phyloP scores from a whole-genome alignment of 805 yeast genomes.

The Lipomyces japonicus region DNA sequence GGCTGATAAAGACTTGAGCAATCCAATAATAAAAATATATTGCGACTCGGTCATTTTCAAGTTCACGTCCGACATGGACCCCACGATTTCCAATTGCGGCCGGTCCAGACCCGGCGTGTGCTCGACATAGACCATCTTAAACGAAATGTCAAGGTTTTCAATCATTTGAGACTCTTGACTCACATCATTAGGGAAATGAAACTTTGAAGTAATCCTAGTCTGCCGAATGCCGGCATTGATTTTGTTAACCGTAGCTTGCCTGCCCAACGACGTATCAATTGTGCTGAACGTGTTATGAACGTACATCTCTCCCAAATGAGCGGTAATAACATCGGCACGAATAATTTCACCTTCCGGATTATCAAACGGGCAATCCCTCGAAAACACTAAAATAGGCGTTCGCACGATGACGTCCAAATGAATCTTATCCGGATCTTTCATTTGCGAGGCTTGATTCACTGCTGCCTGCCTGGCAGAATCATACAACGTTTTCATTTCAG shows the following conservation, averaged over 20 bases:
- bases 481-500: constrained; percentile 80
- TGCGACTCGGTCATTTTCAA: constrained; percentile 31
- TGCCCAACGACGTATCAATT: constrained; percentile 30
- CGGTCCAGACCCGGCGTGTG: constrained; percentile 27
- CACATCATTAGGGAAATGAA: constrained; percentile 46
- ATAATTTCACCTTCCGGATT: constrained; percentile 37
- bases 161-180: constrained; percentile 60
- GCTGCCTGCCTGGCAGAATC: constrained; percentile 89
- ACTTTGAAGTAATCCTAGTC: constrained; percentile 60
- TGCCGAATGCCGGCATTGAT: constrained; percentile 69
- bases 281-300: constrained; percentile 57
- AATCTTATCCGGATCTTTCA: constrained; percentile 56
- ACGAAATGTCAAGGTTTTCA: constrained; percentile 53
- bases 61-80: constrained; percentile 31
- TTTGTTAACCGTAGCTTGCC: constrained; percentile 44
- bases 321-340: constrained; percentile 57
- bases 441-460: constrained; percentile 68
- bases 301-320: constrained; percentile 78
- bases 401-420: constrained; percentile 66
- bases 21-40: constrained; percentile 28
- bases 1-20: constrained; percentile 26
- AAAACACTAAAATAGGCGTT: constrained; percentile 83
- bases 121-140: constrained; percentile 39
- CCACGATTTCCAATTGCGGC: constrained; percentile 29
- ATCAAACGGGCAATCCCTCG: constrained; percentile 44